Conservation (phyloP, 202 grass and related monocot species). For the Carex arenaria region DNA sequence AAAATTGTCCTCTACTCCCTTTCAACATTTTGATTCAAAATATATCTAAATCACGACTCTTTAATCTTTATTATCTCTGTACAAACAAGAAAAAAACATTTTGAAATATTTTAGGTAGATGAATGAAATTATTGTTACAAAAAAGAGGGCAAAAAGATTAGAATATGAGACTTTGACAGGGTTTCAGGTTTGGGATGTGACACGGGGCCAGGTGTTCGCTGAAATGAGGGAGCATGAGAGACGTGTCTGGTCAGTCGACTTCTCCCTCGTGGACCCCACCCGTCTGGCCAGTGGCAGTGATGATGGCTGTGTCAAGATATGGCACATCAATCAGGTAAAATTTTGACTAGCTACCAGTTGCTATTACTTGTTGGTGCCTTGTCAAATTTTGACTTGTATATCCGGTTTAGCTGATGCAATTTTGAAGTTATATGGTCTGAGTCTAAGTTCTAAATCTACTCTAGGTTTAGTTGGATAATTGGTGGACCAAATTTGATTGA, state of each 20-base stretch:
- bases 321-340: slow-evolving; percentile 98
- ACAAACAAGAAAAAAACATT: neutral
- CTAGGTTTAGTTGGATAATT: neutral
- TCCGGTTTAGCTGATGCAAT: no score
- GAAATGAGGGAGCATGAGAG: slow-evolving; percentile 98
- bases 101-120: neutral
- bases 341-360: slow-evolving; percentile 17
- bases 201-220: slow-evolving; percentile 80
- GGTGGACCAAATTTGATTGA: neutral
- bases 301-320: slow-evolving; percentile 94
- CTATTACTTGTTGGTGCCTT: neutral
- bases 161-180: slow-evolving; percentile 23
- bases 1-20: neutral
- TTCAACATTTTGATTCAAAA: neutral
- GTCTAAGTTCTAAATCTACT: neutral
- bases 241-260: slow-evolving; percentile 95
- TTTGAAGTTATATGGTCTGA: neutral
- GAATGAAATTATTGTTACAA: neutral
- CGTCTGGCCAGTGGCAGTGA: slow-evolving; percentile 91
- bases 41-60: neutral
- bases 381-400: neutral
- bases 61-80: neutral
- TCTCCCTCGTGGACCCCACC: slow-evolving; percentile 89
- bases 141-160: neutral
- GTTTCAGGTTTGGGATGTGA: slow-evolving; percentile 92